Base-by-base conservation (phyloP, 1,284 basidiomycete genomes). In the Lignosus rhinocerotis region DNA sequence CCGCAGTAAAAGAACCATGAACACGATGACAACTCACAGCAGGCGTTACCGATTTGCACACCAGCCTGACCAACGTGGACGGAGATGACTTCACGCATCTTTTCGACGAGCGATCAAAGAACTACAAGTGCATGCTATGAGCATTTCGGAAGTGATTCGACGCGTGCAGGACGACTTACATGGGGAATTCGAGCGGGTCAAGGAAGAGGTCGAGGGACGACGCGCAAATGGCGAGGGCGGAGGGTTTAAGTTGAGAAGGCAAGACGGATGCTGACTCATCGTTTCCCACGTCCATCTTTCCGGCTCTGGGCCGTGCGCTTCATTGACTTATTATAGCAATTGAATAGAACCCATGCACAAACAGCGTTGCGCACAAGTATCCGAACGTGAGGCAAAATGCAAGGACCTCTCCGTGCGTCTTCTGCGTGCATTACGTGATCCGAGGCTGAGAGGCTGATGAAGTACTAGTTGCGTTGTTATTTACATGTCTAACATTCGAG, bases 11-110 rank as follows among this genome's bases (percentile, higher is more conserved):
- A 52, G 50, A 55, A 51, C 49, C 25, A 60, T 64, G 58, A 62
- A 54, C 45, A 39, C 47, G 47, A 44, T 34, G 58, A 53, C 43
- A 57, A 87, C 89, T 80, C 76, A 92, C 90, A 96, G 80, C 93
- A 96, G 73, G 94, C 94, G 73, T 96, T 96, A 75, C 94, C 94
- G 71, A 97, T 96, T 81, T 96, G 94, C 69, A 96, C 91, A 89
- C 93, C 93, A 72, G 94, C 94, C 80, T 96, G 93, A 70, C 93
- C 93, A 75, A 96, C 93, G 76, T 95, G 93, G 73, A 96, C 81
- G 71, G 93, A 95, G 80, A 96, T 94, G 77, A 96, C 93, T 90
- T 92, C 90, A 82, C 90, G 88, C 90, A 92, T 92, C 69, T 67
- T 68, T 61, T 66, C 67, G 58, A 68, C 62, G 60, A 71, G 63